Evolutionary conservation across 31 red algal species (phyloP).

Genomic region (Odonthalia washingtoniensis): DNA sequence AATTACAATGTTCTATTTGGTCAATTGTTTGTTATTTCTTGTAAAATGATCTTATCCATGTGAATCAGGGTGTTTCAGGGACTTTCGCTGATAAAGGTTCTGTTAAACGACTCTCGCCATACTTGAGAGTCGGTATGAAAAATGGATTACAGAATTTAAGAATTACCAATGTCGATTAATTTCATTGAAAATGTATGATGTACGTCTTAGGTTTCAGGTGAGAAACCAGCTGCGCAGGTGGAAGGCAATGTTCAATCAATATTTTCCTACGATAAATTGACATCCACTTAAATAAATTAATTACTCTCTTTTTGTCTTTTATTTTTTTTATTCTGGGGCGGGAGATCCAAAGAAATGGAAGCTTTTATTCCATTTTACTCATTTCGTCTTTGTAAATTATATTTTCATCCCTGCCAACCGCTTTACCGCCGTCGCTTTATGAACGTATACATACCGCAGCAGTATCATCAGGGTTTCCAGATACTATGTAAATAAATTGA

Average conservation of each 20-base stretch:
- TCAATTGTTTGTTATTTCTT: conserved; percentile 94
- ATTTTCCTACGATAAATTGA: conserved; percentile 88
- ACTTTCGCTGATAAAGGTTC: conserved; percentile 95
- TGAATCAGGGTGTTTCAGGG: conserved; percentile 96
- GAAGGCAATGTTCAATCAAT: conserved; percentile 97
- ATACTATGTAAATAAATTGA: no score
- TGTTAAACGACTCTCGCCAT: conserved; percentile 92
- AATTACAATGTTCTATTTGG: no score
- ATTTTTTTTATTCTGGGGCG: no score
- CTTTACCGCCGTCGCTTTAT: no score
- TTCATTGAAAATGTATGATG: conserved; percentile 88
- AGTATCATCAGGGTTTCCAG: no score
- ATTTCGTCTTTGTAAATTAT: no score
- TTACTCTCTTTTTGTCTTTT: no score
- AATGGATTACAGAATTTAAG: conserved; percentile 98
- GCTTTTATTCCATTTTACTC: no score
- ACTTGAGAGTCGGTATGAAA: conserved; percentile 85
- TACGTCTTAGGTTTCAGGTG: conserved; percentile 85
- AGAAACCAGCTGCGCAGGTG: conserved; percentile 91
- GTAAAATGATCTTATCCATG: conserved; percentile 91
- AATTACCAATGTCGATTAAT: conserved; percentile 69
- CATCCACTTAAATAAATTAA: conserved; percentile 57
- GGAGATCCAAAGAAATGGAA: no score
- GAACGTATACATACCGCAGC: no score
- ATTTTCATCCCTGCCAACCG: no score